phyloP scores from a whole-genome alignment of 345 rosid genomes.

The Bruguiera sexangula region DNA sequence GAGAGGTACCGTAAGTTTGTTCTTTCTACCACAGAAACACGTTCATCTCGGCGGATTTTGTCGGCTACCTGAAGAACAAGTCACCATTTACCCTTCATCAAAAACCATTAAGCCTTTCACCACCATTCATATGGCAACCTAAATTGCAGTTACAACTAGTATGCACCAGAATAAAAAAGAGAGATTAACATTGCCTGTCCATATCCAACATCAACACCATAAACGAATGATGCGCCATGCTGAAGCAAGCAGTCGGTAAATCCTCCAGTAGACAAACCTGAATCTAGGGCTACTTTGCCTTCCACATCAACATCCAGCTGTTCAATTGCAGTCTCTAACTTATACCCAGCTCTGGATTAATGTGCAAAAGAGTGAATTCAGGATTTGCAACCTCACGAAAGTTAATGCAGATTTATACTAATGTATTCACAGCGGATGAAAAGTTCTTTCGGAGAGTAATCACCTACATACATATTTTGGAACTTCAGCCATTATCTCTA shows the following conservation, averaged over 20 bases:
- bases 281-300: slow-evolving; percentile 91
- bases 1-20: slow-evolving; percentile 87
- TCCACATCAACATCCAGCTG: slow-evolving; percentile 73
- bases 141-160: not conserved
- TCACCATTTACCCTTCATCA: slow-evolving; percentile 7
- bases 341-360: slow-evolving; percentile 73
- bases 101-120: slow-evolving; percentile 5
- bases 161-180: not conserved
- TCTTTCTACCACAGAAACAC: slow-evolving; percentile 73
- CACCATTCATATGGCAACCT: slow-evolving; percentile 1
- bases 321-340: slow-evolving; percentile 93
- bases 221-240: slow-evolving; percentile 81
- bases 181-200: slow-evolving; percentile 62
- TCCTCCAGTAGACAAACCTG: slow-evolving; percentile 95
- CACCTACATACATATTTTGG: slow-evolving; percentile 99
- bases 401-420: not conserved
- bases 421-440: slow-evolving; percentile 14
- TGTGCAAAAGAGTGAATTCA: slow-evolving; percentile 13
- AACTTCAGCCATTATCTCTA: slow-evolving; percentile 72
- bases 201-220: slow-evolving; percentile 97
- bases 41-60: slow-evolving; percentile 70
- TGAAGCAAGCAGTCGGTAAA: slow-evolving; percentile 95
- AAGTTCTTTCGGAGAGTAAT: slow-evolving; percentile 37
- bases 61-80: slow-evolving; percentile 68
- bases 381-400: slow-evolving; percentile 1